Percentiles rank a stretch among this genome's conserved stretches.
These are phyloP conservation scores for Plasmodium fragile DNA, from an alignment of 169 alveolate genomes.

Conservation along the genomic window DNA sequence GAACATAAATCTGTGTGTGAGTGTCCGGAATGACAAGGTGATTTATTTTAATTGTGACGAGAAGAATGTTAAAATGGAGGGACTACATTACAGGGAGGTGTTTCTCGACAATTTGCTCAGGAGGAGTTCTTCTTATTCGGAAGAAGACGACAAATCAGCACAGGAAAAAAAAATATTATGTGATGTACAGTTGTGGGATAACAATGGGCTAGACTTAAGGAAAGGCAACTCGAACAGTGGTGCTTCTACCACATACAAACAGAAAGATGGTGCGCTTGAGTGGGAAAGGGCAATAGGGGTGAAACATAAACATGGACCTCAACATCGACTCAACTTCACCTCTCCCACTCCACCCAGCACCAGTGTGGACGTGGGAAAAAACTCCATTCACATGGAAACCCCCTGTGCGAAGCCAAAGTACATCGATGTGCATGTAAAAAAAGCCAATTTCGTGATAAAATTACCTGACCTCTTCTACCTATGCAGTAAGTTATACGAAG, in stretches of 20 bases:
- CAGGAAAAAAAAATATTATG: not conserved
- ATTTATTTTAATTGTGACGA: constrained; percentile 10
- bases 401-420: not conserved
- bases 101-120: not conserved
- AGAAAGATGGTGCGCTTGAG: not conserved
- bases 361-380: not conserved
- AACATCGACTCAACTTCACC: not conserved
- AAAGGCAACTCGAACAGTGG: not conserved
- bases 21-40: not conserved
- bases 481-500: constrained; percentile 21
- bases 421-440: not conserved
- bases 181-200: not conserved
- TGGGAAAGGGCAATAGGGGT: not conserved
- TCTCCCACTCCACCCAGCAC: not conserved
- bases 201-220: not conserved
- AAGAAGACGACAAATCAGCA: not conserved
- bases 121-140: not conserved
- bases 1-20: constrained; percentile 9
- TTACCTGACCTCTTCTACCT: constrained; percentile 30
- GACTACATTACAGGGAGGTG: not conserved
- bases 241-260: not conserved
- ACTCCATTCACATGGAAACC: not conserved
- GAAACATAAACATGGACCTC: not conserved
- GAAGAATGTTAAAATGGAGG: not conserved
- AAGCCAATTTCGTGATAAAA: constrained; percentile 7